Conservation (phyloP, 768 basidiomycete genomes). For the Pisolithus albus region DNA sequence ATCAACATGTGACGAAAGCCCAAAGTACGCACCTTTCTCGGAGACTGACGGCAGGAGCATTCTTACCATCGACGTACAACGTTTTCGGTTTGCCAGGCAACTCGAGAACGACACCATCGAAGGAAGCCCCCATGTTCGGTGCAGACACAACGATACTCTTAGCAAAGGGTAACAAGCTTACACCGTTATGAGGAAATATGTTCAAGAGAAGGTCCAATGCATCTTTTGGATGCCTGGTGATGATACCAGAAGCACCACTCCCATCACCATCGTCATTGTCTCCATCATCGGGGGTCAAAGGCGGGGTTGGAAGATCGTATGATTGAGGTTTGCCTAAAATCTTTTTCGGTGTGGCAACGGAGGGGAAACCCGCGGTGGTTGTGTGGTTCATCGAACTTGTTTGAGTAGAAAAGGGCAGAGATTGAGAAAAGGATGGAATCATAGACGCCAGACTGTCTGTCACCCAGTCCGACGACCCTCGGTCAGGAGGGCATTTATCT, state of each 20-base stretch:
- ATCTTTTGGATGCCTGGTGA: constrained; percentile 46
- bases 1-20: constrained; percentile 5
- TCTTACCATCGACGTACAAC: constrained; percentile 81
- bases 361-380: constrained; percentile 17
- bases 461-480: constrained; percentile 96
- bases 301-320: constrained; percentile 56
- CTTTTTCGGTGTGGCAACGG: constrained; percentile 33
- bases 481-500: constrained; percentile 88
- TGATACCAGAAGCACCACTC: constrained; percentile 34
- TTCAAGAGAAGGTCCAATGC: constrained; percentile 74
- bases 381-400: constrained; percentile 15
- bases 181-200: constrained; percentile 68
- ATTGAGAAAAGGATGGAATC: constrained; percentile 37
- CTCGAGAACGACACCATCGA: constrained; percentile 74
- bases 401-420: constrained; percentile 24
- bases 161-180: constrained; percentile 62
- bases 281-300: constrained; percentile 69
- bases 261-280: constrained; percentile 50
- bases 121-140: constrained; percentile 58
- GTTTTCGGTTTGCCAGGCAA: constrained; percentile 66
- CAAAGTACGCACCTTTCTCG: constrained; percentile 61
- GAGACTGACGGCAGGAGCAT: constrained; percentile 68
- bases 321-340: constrained; percentile 38
- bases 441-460: constrained; percentile 81
- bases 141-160: constrained; percentile 69